phyloP scores from a whole-genome alignment of 2,329 filamentous ascomycete species.

The Hypoxylon sp. region DNA sequence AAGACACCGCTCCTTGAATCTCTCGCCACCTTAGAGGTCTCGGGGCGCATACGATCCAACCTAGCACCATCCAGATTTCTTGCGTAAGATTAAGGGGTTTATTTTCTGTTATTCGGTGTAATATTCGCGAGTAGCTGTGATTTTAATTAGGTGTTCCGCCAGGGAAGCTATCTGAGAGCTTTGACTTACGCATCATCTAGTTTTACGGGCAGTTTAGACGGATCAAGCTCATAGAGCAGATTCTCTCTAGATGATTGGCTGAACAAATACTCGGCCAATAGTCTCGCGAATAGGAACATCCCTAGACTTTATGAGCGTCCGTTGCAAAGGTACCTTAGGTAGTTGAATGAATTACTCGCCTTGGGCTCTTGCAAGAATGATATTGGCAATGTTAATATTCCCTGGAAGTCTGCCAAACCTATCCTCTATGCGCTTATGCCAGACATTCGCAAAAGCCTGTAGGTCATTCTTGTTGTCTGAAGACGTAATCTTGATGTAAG shows the following conservation, averaged over 20 bases:
- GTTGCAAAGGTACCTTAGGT: not conserved
- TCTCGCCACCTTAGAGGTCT: conserved; percentile 57
- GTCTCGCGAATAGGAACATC: conserved; percentile 54
- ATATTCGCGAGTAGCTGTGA: conserved; percentile 50
- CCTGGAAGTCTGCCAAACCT: conserved; percentile 45
- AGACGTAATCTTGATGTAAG: conserved; percentile 46
- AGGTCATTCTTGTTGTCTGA: conserved; percentile 54
- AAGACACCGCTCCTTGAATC: conserved; percentile 54
- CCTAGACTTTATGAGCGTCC: conserved; percentile 31
- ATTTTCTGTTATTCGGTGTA: conserved; percentile 43
- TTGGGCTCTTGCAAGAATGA: conserved; percentile 44
- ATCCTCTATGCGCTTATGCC: conserved; percentile 44
- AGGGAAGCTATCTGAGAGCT: not conserved
- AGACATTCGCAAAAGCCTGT: conserved; percentile 45
- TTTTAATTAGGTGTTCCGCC: too few relatives aligned
- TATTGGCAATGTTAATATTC: conserved; percentile 41
- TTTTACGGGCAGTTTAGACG: conserved; percentile 40
- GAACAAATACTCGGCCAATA: conserved; percentile 50
- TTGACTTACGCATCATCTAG: conserved; percentile 44
- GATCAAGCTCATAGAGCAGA: conserved; percentile 45
- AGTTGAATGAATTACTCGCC: conserved; percentile 29
- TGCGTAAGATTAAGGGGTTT: conserved; percentile 21
- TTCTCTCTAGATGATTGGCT: conserved; percentile 42
- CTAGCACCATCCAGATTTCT: conserved; percentile 50
- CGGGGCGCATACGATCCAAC: conserved; percentile 55